phyloP scores from a whole-genome alignment of 176 grass and related monocot species.

The Carex cristatella region DNA sequence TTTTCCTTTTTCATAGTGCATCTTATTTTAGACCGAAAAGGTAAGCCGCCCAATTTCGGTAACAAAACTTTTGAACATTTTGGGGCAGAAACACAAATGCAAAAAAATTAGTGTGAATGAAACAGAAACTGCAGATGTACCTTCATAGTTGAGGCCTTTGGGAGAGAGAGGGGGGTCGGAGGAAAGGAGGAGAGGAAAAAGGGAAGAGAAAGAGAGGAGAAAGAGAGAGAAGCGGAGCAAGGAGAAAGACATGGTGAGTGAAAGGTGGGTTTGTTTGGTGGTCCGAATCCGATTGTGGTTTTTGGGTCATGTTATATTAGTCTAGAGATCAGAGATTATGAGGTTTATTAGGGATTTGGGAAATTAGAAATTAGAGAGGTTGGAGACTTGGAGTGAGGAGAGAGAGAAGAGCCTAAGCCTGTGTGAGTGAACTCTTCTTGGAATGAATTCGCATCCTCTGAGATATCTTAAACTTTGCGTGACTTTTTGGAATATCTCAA shows the following conservation, averaged over 20 bases:
- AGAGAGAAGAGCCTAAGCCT: background rate
- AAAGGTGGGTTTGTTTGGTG: background rate
- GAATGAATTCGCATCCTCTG: no score
- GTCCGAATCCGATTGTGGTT: background rate
- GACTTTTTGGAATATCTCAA: no score
- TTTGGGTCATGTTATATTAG: slow-evolving; percentile 12
- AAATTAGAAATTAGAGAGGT: slow-evolving; percentile 12
- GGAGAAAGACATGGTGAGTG: slow-evolving; percentile 21
- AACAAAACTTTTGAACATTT: background rate
- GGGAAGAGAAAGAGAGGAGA: background rate
- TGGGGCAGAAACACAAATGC: background rate
- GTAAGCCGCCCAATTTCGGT: background rate
- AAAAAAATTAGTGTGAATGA: background rate
- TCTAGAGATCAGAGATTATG: slow-evolving; percentile 25
- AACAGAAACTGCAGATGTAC: slow-evolving; percentile 14
- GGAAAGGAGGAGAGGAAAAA: slow-evolving; percentile 23
- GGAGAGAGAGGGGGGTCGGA: slow-evolving; percentile 83
- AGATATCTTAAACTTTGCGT: no score
- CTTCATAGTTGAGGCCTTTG: slow-evolving; percentile 96
- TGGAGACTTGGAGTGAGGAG: background rate
- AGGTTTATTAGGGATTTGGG: background rate
- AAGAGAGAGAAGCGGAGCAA: slow-evolving; percentile 3
- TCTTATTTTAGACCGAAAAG: background rate
- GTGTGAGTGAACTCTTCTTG: background rate
- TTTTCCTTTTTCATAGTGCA: background rate